These are phyloP conservation scores for Colletotrichum karsti DNA, from an alignment of 2,329 filamentous ascomycete genomes.

Conservation along the genomic window DNA sequence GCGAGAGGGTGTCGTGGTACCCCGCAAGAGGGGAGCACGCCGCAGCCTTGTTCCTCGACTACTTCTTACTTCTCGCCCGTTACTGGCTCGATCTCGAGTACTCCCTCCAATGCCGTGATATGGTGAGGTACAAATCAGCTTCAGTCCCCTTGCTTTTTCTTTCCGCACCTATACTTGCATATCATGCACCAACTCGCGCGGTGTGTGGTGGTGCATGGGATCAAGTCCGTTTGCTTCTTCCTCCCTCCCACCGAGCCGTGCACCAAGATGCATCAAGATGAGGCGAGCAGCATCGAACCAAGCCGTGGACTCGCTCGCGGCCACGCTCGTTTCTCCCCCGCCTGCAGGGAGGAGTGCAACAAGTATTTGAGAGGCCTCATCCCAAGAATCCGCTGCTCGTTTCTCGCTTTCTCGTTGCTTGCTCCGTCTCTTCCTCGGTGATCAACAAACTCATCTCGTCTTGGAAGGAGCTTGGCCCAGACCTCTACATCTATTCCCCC, in stretches of 20 bases:
- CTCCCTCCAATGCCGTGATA: neutral
- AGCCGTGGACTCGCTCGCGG: constrained; percentile 2
- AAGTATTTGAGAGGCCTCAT: constrained; percentile 25
- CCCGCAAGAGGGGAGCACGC: constrained; percentile 16
- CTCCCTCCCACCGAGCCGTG: neutral
- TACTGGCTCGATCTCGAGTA: constrained; percentile 15
- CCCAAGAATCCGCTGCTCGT: neutral
- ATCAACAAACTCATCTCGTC: constrained; percentile 6
- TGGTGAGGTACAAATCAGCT: neutral
- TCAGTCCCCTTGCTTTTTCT: constrained; percentile 10
- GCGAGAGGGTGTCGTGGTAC: constrained; percentile 5
- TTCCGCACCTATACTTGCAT: constrained; percentile 2
- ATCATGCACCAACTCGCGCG: constrained; percentile 4
- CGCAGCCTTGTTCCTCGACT: constrained; percentile 16
- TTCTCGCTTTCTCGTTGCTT: neutral
- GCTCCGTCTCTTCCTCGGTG: constrained; percentile 23
- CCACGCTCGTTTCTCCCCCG: constrained; percentile 1
- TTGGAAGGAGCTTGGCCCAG: neutral
- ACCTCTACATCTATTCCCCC: neutral
- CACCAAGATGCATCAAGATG: constrained; percentile 15
- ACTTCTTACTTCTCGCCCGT: neutral
- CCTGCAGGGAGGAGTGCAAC: neutral
- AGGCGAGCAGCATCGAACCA: constrained; percentile 21
- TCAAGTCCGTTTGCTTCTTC: no score
- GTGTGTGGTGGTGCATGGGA: neutral